Evolutionary conservation across 2,329 filamentous ascomycete genomes (phyloP), one percentile per base, ranked within the genome.

Genomic region (Neurospora sp.): DNA sequence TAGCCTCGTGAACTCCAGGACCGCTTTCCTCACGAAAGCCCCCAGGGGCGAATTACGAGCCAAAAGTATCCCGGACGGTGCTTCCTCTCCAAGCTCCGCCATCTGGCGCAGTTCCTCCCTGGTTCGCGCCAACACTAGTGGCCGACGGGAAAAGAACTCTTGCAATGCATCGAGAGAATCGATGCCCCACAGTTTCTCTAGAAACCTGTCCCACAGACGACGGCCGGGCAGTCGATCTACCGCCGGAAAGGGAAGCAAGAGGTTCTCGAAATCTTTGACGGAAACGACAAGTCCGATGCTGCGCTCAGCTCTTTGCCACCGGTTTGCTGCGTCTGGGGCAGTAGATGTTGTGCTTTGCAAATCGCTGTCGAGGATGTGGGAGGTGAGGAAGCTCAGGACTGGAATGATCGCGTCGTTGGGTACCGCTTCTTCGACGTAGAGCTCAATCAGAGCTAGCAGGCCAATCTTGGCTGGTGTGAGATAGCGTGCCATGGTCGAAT

Each of bases 381-480:
- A 78, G 6, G 79, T 78, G 66, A 83, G 74, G 19, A 80, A 81
- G 74, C 80, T 81, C 52, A 85, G 75, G 8, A 81, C 78, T 13
- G 80, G 78, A 4, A 81, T 78, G 69, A 82, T 81, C 69, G 80
- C 79, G 28, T 79, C 75, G 69, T 80, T 82, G 9, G 81, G 80
- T 7, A 84, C 77, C 1, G 79, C 80, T n/a, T 89, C 89, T 73
- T 91, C 89, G 43, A 88, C 88, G 80, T 99, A 98, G 69, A 97
- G 85, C 75, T 93, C 88, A 68, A 96, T 86, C 68, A 99, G 86
- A 69, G 89, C 88, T 69, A 98, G 86, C 33, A 97, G 85, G 76
- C 91, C 90, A 74, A 98, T 87, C 78, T 96, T 97, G 74, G 93
- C 90, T 13, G 95, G 92, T n/a, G 92, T 97, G 66, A 98, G 85